Evolutionary conservation across 805 yeast species (phyloP).

Genomic region (Candida odintsovae): DNA sequence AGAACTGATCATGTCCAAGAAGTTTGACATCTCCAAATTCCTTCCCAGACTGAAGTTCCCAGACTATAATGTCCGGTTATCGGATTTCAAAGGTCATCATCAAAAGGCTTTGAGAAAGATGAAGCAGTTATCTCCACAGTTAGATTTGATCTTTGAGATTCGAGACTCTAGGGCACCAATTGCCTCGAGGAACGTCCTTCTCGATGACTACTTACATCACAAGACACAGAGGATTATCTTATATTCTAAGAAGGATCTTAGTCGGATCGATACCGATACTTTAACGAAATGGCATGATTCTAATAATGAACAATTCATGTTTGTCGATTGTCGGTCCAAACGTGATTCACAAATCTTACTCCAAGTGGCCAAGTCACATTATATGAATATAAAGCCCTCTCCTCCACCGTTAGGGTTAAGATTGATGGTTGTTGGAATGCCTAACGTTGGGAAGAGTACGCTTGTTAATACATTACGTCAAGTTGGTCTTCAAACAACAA

Average conservation of each 20-base stretch:
- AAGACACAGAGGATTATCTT: conserved; percentile 52
- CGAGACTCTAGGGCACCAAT: conserved; percentile 89
- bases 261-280: conserved; percentile 35
- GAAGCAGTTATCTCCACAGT: conserved; percentile 65
- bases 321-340: conserved; percentile 52
- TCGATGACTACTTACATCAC: conserved; percentile 57
- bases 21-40: conserved; percentile 30
- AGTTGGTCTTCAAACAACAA: conserved; percentile 25
- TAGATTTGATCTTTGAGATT: conserved; percentile 78
- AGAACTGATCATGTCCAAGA: conserved; percentile 4
- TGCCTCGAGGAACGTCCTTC: conserved; percentile 72
- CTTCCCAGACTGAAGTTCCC: conserved; percentile 74
- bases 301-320: conserved; percentile 37
- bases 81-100: conserved; percentile 91
- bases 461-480: conserved; percentile 68
- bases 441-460: conserved; percentile 95
- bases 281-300: conserved; percentile 45
- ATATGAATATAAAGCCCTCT: conserved; percentile 46
- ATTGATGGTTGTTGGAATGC: conserved; percentile 85
- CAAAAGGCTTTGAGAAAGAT: conserved; percentile 67
- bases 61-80: conserved; percentile 55
- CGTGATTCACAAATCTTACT: conserved; percentile 47
- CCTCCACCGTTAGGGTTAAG: conserved; percentile 77
- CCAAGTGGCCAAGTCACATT: conserved; percentile 40
- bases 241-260: conserved; percentile 72